Conservation (phyloP, 805 yeast genomes). For the Candida morakotiae region DNA sequence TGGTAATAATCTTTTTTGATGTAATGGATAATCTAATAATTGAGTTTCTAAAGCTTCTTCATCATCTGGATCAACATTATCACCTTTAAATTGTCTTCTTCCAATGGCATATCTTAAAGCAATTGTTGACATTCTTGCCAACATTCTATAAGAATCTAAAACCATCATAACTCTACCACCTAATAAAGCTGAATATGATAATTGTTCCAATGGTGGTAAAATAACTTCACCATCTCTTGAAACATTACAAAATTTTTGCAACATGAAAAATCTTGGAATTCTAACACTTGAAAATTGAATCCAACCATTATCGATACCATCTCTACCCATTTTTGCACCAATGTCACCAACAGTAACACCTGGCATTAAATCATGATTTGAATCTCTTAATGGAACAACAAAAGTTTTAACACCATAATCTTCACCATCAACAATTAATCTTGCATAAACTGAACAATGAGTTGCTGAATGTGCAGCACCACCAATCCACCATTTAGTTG, state of each 20-base stretch:
- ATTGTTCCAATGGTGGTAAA: slow-evolving; percentile 44
- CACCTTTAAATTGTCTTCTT: slow-evolving; percentile 41
- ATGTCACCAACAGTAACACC: slow-evolving; percentile 45
- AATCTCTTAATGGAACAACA: slow-evolving; percentile 43
- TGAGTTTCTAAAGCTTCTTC: slow-evolving; percentile 31
- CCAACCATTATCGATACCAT: slow-evolving; percentile 48
- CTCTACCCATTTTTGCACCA: slow-evolving; percentile 48
- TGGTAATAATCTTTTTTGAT: slow-evolving; percentile 44
- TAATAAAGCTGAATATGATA: slow-evolving; percentile 39
- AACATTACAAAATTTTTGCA: slow-evolving; percentile 42
- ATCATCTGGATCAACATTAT: slow-evolving; percentile 18
- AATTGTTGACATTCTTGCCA: slow-evolving; percentile 39
- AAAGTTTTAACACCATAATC: slow-evolving; percentile 46
- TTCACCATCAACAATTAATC: slow-evolving; percentile 40
- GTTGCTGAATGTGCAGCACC: slow-evolving; percentile 48
- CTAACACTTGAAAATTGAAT: slow-evolving; percentile 42
- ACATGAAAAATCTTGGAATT: slow-evolving; percentile 43
- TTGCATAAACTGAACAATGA: slow-evolving; percentile 37
- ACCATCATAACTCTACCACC: slow-evolving; percentile 46
- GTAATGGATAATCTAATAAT: slow-evolving; percentile 42
- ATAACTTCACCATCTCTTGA: slow-evolving; percentile 35
- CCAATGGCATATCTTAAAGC: slow-evolving; percentile 44
- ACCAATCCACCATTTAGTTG: slow-evolving; percentile 50
- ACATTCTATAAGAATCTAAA: slow-evolving; percentile 38
- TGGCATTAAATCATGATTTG: slow-evolving; percentile 38